Base-by-base conservation (phyloP, 2,329 filamentous ascomycete species). In the Apiospora hydei region DNA sequence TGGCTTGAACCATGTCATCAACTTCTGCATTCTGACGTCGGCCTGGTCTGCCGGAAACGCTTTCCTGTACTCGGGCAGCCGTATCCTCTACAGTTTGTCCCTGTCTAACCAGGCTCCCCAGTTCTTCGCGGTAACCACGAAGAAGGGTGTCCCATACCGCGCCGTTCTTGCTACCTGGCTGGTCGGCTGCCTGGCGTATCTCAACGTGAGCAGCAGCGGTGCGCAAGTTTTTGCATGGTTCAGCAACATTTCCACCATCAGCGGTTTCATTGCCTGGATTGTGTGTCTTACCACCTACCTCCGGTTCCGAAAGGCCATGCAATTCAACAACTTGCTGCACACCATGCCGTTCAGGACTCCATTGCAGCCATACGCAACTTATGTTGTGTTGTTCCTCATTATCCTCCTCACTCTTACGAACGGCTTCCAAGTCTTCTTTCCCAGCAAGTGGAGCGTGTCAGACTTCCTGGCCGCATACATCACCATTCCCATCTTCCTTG, bases 351-450 rank as follows among this genome's bases (percentile, higher is more conserved):
- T 87, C 83, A 82, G 77, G 69, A 88, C 88, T 0, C 82, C 83
- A 0, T 78, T 86, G 16, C 88, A 90, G 79, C 89, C 93, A 0
- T 94, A 91, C 77, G 89, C 89, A 2, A 88, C 92, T 0, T 94
- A 87, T 77, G 82, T 88, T 70, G 86, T 87, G 13, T 86, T 94
- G 1, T 79, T 87, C 21, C 78, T 90, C 34, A 87, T 94, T 70
- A 79, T 81, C 3, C 82, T 94, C 38, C 84, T 95, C n/a, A 89
- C 87, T 1, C 81, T 95, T 3, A 91, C 93, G 76, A 94, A 94
- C 77, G 93, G 93, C 1, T 96, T 95, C 81, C 88, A 91, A 47
- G 88, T 92, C 18, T 95, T 96, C 79, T 92, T 92, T 79, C 88
- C 90, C 0, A 83, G 85, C 10, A 85, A 90, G 41, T 96, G 91